Base-by-base conservation (phyloP, 164 flowering plant species). In the Vitis labrusca region DNA sequence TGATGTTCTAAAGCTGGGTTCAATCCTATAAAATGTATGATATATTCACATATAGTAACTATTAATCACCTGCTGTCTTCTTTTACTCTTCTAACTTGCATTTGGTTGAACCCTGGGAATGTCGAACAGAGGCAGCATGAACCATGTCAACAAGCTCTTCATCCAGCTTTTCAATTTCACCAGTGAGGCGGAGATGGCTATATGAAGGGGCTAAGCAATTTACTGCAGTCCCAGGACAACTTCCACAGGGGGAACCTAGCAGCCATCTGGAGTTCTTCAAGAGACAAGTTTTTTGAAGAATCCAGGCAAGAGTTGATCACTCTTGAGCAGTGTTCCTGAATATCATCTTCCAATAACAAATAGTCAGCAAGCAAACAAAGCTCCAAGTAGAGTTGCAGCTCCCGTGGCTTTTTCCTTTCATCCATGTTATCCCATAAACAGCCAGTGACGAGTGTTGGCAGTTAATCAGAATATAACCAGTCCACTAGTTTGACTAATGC, bases 321-420 rank as follows among this genome's bases (percentile, higher is more conserved):
- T 60, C 58, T 65, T 4, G 55, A 77, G 71, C 93, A 81, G 8
- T 75, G 80, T 65, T 86, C 82, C 51, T 81, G 74, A 61, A 94
- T 66, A 32, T 89, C 90, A 23, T 23, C 27, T 61, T 84, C 86
- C 76, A 92, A 72, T 57, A 83, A 55, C 98, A 94, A 94, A 67
- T 79, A 83, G 16, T 89, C 93, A 47, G 92, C 82, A 50, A 94
- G 89, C 88, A 89, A 88, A 68, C 81, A 87, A 51, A 92, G 93
- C 78, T 94, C 97, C 50, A 91, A 23, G 64, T 85, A 94, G 1
- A 86, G 79, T 59, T 78, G 73, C 58, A 94, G 72, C 71, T 82
- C 80, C 9, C 56, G 37, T 11, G 86, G 64, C 78, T 85, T 87
- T 63, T 76, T 75, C 44, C 83, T 82, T 0, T 37, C 59, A 59